Evolutionary conservation across 2,329 filamentous ascomycete species (phyloP).

Genomic region (Fusarium marasasianum): DNA sequence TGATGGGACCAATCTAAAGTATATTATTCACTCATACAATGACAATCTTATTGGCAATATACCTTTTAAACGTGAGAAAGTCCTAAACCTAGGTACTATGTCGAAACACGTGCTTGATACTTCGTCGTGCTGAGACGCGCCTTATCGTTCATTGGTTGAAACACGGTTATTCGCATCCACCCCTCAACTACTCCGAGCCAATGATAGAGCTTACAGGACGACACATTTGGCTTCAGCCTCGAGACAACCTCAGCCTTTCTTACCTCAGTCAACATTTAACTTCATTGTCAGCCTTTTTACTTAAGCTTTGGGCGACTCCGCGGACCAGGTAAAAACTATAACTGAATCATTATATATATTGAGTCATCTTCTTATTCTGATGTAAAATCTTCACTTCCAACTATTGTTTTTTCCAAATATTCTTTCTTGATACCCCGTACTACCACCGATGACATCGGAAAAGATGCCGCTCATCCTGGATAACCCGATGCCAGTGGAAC

Average conservation of each 20-base stretch:
- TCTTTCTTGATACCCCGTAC: constrained; percentile 31
- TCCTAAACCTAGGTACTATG: neutral
- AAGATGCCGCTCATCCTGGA: constrained; percentile 57
- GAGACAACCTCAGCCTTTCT: constrained; percentile 38
- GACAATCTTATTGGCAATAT: neutral
- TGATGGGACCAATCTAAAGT: neutral
- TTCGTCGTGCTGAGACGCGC: neutral
- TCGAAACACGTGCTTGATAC: neutral
- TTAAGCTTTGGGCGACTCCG: constrained; percentile 17
- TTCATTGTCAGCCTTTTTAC: constrained; percentile 10
- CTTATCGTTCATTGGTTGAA: constrained; percentile 10
- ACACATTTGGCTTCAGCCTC: constrained; percentile 31
- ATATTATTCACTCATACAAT: neutral
- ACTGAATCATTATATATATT: constrained; percentile 16
- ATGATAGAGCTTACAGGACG: constrained; percentile 8
- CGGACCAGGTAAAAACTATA: constrained; percentile 4
- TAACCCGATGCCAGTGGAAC: constrained; percentile 57
- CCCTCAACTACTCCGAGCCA: constrained; percentile 7
- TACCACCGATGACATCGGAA: constrained; percentile 47
- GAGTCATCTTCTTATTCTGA: neutral
- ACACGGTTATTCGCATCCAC: constrained; percentile 36
- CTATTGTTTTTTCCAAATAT: constrained; percentile 13
- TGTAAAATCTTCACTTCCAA: constrained; percentile 16
- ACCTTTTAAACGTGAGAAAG: neutral
- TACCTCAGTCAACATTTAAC: constrained; percentile 10